Percentiles rank a stretch among this genome's conserved stretches.
Evolutionary conservation across 495 filamentous ascomycete species (phyloP).

Genomic region (Daldinia bambusicola): DNA sequence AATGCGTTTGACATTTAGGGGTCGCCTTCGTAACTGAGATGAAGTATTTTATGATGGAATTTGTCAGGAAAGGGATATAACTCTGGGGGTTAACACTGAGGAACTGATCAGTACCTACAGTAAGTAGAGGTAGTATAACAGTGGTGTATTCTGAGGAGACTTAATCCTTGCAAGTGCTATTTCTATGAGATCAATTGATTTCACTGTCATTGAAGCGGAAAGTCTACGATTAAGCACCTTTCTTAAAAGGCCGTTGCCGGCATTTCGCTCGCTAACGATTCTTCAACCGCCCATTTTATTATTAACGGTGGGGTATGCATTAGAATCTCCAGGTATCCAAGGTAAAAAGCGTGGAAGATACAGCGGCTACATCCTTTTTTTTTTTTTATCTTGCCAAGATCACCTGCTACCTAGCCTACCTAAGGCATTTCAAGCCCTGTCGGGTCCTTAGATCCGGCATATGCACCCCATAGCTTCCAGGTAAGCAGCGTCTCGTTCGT

Average conservation of each 20-base stretch:
- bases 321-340: neutral
- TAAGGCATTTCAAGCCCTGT: neutral
- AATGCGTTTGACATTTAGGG: conserved; percentile 55
- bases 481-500: neutral
- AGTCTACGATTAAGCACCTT: neutral
- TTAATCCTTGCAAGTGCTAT: no score
- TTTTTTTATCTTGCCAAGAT: neutral
- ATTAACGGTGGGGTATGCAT: neutral
- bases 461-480: neutral
- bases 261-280: neutral
- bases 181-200: neutral
- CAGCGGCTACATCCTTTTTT: neutral
- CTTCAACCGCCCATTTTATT: neutral
- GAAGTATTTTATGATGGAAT: neutral
- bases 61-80: no score
- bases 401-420: neutral
- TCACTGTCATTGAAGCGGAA: neutral
- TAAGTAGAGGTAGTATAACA: no score
- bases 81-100: no score
- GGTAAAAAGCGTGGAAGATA: neutral
- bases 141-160: neutral
- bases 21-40: conserved; percentile 44
- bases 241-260: neutral
- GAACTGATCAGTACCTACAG: no score
- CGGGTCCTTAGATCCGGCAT: neutral